Conservation (phyloP, 2,329 filamentous ascomycete species). For the Trichoderma sp. region DNA sequence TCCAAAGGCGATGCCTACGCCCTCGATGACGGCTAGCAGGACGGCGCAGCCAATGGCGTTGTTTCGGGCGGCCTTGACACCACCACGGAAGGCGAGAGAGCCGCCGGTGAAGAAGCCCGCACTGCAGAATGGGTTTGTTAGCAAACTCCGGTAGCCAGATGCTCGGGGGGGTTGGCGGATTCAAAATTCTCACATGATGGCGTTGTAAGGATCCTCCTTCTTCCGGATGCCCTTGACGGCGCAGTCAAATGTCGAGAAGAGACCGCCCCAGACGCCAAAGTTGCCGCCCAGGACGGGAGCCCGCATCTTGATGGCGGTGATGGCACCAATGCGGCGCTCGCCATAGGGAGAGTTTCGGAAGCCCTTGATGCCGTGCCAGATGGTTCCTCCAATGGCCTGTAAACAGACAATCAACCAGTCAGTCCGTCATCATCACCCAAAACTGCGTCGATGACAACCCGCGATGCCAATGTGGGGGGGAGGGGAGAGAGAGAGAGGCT, state of each 20-base stretch:
- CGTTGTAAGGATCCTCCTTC: constrained; percentile 98
- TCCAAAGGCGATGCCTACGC: constrained; percentile 92
- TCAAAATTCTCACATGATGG: constrained; percentile 61
- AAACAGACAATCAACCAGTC: not conserved
- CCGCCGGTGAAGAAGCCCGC: constrained; percentile 97
- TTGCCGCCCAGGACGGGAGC: constrained; percentile 95
- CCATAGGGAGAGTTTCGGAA: constrained; percentile 87
- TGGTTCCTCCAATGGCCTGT: constrained; percentile 71
- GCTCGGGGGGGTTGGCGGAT: not conserved
- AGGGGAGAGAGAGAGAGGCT: not conserved
- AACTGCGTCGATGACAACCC: not conserved
- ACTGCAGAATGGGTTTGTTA: constrained; percentile 8
- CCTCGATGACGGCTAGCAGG: constrained; percentile 92
- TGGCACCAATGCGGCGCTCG: constrained; percentile 89
- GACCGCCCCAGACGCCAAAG: constrained; percentile 95
- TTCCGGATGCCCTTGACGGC: constrained; percentile 88
- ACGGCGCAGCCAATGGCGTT: constrained; percentile 95
- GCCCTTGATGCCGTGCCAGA: constrained; percentile 97
- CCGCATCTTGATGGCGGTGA: constrained; percentile 96
- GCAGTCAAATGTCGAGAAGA: constrained; percentile 96
- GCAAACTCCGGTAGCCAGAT: not conserved
- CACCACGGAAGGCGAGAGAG: constrained; percentile 85
- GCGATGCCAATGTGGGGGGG: not conserved
- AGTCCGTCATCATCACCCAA: not conserved
- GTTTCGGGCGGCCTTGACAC: constrained; percentile 87